These are phyloP conservation scores for Aspergillus tanneri DNA, from an alignment of 2,329 filamentous ascomycete genomes.

Conservation along the genomic window DNA sequence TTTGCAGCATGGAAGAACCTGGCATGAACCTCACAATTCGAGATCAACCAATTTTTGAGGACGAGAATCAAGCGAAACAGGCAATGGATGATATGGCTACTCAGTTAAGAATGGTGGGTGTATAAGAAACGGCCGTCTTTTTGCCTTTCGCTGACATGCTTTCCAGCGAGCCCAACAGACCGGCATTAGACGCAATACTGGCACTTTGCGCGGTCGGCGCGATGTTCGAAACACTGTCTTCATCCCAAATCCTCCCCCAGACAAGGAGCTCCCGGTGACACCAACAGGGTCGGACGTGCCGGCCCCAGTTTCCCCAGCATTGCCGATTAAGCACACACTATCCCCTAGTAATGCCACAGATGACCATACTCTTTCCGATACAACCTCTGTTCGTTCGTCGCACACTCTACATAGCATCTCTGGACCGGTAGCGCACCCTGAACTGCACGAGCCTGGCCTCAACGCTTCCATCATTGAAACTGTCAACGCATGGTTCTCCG, in stretches of 20 bases:
- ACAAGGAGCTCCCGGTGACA: conserved; percentile 32
- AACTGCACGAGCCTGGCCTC: conserved; percentile 74
- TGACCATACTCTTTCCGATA: conserved; percentile 74
- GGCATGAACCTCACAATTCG: conserved; percentile 50
- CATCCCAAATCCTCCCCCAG: conserved; percentile 55
- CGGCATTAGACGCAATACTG: conserved; percentile 64
- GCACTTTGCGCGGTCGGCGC: conserved; percentile 81
- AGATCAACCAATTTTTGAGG: conserved; percentile 51
- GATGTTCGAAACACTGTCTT: conserved; percentile 92
- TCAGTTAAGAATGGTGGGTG: conserved; percentile 46
- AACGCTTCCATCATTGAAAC: conserved; percentile 90
- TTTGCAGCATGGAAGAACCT: conserved; percentile 42
- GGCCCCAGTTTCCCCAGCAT: conserved; percentile 38
- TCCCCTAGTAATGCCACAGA: conserved; percentile 57
- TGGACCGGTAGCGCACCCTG: conserved; percentile 73
- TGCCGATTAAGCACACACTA: conserved; percentile 38
- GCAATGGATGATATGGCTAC: conserved; percentile 51
- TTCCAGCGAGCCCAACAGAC: conserved; percentile 46
- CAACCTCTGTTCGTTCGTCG: conserved; percentile 85
- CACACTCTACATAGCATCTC: conserved; percentile 71
- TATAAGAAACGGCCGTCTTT: background rate
- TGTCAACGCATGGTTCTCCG: conserved; percentile 79
- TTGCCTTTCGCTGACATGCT: conserved; percentile 19
- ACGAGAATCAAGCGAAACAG: conserved; percentile 49
- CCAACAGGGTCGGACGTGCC: conserved; percentile 28